phyloP scores from a whole-genome alignment of 2,329 filamentous ascomycete species.

The Aspergillus carbonarius region DNA sequence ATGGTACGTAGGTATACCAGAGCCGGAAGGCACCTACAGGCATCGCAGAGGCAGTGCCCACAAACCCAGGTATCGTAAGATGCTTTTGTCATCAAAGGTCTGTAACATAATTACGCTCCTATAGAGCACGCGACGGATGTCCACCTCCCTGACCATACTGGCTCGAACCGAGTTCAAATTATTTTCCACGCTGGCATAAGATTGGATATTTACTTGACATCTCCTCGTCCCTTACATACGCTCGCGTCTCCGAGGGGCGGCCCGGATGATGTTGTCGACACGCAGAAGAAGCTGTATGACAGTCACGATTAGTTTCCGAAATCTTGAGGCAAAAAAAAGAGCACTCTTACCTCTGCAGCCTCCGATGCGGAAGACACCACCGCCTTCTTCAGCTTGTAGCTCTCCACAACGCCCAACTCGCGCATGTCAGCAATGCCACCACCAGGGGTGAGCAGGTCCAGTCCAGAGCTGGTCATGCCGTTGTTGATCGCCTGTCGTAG shows the following conservation, averaged over 20 bases:
- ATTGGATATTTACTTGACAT: neutral
- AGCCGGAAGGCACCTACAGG: neutral
- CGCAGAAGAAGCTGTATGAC: conserved; percentile 72
- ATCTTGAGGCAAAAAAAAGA: too few relatives aligned
- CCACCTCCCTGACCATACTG: conserved; percentile 7
- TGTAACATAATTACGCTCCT: conserved; percentile 17
- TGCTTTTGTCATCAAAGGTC: conserved; percentile 19
- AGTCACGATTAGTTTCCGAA: conserved; percentile 14
- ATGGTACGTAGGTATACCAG: neutral
- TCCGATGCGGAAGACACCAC: conserved; percentile 95
- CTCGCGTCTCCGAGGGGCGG: conserved; percentile 80
- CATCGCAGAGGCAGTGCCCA: neutral
- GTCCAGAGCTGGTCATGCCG: conserved; percentile 85
- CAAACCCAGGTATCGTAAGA: conserved; percentile 5
- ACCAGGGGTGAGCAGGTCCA: conserved; percentile 85
- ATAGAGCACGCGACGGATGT: conserved; percentile 13
- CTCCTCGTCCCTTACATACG: conserved; percentile 57
- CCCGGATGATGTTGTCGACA: conserved; percentile 97
- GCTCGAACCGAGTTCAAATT: conserved; percentile 8
- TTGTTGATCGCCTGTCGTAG: conserved; percentile 93
- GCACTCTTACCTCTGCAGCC: conserved; percentile 80
- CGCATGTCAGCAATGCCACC: conserved; percentile 95
- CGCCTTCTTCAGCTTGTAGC: conserved; percentile 98
- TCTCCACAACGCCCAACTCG: conserved; percentile 91
- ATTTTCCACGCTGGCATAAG: neutral